Percentiles rank a stretch among this genome's conserved stretches.
phyloP scores from a whole-genome alignment of 2,329 filamentous ascomycete species.

The Botrytis hyacinthi region DNA sequence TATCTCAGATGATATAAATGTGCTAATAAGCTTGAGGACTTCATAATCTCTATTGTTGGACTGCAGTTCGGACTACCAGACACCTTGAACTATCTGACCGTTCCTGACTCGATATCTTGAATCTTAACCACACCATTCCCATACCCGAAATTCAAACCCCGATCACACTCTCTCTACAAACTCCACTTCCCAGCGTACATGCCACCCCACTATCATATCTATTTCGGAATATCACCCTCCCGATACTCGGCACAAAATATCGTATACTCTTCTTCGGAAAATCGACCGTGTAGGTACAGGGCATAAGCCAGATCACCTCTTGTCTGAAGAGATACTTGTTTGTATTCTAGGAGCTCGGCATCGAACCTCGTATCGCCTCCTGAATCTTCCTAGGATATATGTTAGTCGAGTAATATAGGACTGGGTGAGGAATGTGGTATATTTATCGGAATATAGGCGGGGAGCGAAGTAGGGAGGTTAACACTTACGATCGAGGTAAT shows the following conservation, averaged over 20 bases:
- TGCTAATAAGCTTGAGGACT: too few relatives aligned
- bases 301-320: background rate
- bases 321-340: background rate
- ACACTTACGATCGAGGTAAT: background rate
- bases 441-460: background rate
- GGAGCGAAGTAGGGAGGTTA: background rate
- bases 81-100: too few relatives aligned
- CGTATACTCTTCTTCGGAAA: background rate
- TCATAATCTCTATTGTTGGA: too few relatives aligned
- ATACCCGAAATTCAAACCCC: background rate
- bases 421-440: background rate
- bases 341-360: background rate
- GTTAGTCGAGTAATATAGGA: background rate
- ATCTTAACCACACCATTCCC: background rate
- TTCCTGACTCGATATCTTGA: background rate
- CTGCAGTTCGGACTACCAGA: too few relatives aligned
- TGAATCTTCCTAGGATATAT: background rate
- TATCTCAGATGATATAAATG: too few relatives aligned
- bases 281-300: background rate
- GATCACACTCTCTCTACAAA: background rate
- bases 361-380: background rate
- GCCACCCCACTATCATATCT: background rate
- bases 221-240: background rate
- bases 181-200: background rate
- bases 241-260: background rate